A percentile compares a stretch with the other conserved stretches of the same genome.
Evolutionary conservation across 306 rosid species (phyloP).

Genomic region (Geum urbanum): DNA sequence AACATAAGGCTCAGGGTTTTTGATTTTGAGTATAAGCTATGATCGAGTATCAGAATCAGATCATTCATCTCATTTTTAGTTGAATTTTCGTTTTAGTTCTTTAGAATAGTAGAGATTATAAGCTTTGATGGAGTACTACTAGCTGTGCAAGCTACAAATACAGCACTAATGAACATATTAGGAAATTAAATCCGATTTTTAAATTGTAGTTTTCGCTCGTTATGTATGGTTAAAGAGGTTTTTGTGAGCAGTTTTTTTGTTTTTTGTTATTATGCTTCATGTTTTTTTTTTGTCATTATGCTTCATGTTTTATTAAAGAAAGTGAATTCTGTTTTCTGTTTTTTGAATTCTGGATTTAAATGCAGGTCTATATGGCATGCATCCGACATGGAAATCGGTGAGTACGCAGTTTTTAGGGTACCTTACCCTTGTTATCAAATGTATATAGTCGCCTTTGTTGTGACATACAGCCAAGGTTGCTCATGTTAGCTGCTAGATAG

Average conservation of each 20-base stretch:
- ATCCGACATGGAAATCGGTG: conserved; percentile 70
- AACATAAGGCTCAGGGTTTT: background rate
- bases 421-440: conserved; percentile 6
- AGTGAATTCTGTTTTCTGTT: background rate
- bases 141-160: background rate
- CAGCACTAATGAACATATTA: background rate
- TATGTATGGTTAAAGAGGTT: background rate
- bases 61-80: background rate
- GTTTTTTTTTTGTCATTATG: background rate
- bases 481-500: background rate
- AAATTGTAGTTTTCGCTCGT: too few species aligned
- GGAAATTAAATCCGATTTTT: background rate
- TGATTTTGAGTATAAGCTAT: background rate
- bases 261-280: background rate
- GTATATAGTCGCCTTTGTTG: background rate
- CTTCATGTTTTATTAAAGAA: background rate
- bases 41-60: background rate
- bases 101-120: background rate
- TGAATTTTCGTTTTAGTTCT: background rate
- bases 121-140: background rate
- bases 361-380: conserved; percentile 95
- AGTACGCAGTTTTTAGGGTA: conserved; percentile 20
- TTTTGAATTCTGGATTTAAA: conserved; percentile 2
- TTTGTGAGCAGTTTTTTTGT: too few species aligned
- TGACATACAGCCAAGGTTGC: background rate